These are phyloP conservation scores for Prunus mongolica DNA, from an alignment of 306 rosid genomes.

Conservation along the genomic window DNA sequence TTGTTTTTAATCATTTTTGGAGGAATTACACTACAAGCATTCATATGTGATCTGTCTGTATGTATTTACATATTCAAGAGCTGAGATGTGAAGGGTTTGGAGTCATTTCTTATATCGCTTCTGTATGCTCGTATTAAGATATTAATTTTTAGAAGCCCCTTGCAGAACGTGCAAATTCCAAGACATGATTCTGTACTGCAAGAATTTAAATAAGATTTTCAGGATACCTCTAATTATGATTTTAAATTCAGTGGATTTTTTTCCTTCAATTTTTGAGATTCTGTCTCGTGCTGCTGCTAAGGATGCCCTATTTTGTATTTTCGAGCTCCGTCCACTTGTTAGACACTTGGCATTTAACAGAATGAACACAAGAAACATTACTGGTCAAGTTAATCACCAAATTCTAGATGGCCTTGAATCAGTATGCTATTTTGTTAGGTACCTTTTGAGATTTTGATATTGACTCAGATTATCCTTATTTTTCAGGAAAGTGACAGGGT, in stretches of 20 bases:
- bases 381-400: background rate
- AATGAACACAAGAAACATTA: background rate
- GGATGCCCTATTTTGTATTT: background rate
- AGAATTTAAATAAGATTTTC: background rate
- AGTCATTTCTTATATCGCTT: too few species aligned
- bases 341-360: background rate
- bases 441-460: conserved; percentile 19
- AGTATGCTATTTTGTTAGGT: background rate
- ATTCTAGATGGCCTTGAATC: conserved; percentile 14
- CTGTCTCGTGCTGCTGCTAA: background rate
- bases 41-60: background rate
- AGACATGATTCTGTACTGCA: background rate
- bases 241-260: background rate
- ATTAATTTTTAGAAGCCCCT: background rate
- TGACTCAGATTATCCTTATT: conserved; percentile 21
- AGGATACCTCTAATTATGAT: background rate
- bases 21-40: background rate
- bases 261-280: background rate
- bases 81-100: too few species aligned
- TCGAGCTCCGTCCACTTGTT: background rate
- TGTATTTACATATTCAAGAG: background rate
- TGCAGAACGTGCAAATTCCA: background rate
- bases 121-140: background rate
- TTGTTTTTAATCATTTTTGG: background rate
- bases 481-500: conserved; percentile 81